A percentile compares a stretch with the other conserved stretches of the same genome.
Evolutionary conservation across 108 stramenopile species (phyloP).

Genomic region (Fragilariopsis cylindrus): DNA sequence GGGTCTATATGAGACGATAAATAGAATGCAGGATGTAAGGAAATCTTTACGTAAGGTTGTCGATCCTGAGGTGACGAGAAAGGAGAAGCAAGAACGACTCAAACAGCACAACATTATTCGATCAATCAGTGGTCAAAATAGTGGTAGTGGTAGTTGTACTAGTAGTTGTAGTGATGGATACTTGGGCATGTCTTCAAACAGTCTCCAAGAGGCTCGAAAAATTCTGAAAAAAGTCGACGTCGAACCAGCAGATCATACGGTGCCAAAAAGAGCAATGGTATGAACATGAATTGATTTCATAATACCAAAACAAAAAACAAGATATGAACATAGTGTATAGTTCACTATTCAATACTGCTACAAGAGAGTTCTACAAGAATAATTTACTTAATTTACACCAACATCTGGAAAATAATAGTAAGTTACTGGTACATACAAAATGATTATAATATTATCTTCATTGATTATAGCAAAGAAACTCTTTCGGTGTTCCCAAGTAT

Average conservation of each 20-base stretch:
- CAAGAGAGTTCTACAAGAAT: background rate
- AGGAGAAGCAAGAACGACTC: slow-evolving; percentile 7
- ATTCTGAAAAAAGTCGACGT: slow-evolving; percentile 1
- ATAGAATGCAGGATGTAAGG: slow-evolving; percentile 5
- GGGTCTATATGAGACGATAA: slow-evolving; percentile 6
- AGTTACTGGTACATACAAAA: no score
- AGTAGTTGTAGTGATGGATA: background rate
- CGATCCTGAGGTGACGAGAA: slow-evolving; percentile 13
- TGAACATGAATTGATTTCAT: background rate
- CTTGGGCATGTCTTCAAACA: slow-evolving; percentile 10
- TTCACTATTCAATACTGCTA: background rate
- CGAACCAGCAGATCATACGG: background rate
- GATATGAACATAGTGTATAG: background rate
- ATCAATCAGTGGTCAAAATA: background rate
- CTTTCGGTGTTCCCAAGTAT: slow-evolving; percentile 23
- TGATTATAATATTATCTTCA: background rate
- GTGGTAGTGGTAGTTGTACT: no score
- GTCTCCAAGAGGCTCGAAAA: slow-evolving; percentile 16
- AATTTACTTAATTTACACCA: no score
- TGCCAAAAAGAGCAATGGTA: background rate
- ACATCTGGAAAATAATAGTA: no score
- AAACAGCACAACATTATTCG: background rate
- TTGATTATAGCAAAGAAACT: slow-evolving; percentile 31
- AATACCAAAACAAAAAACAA: background rate
- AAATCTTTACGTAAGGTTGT: background rate